Percentiles rank a stretch among this genome's conserved stretches.
Conservation (phyloP, 2,329 filamentous ascomycete species). For the Trichophyton simii region DNA sequence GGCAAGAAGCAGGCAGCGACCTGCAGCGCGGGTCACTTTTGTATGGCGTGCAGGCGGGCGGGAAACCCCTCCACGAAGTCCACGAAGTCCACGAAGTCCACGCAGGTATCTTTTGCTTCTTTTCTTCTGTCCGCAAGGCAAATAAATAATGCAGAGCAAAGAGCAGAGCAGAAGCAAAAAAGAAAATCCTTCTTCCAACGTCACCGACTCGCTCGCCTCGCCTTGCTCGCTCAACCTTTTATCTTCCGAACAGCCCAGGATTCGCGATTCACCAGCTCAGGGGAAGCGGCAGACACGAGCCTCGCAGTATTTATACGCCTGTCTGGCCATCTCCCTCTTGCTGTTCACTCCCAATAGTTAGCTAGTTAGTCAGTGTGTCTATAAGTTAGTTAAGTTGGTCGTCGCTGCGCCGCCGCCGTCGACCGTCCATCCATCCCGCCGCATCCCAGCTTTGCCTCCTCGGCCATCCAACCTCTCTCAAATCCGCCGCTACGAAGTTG, state of each 20-base stretch:
- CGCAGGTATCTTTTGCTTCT: not conserved
- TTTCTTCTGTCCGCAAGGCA: too few species aligned
- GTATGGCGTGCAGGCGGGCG: not conserved
- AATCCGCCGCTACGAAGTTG: not conserved
- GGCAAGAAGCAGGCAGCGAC: not conserved
- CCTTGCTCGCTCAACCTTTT: not conserved
- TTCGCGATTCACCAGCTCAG: not conserved
- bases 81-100: not conserved
- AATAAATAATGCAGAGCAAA: too few species aligned
- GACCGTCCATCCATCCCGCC: not conserved
- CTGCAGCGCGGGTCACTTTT: not conserved
- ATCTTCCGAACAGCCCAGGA: not conserved
- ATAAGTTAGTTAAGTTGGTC: too few species aligned
- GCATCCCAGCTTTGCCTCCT: not conserved
- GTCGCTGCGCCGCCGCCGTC: not conserved
- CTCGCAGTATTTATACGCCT: not conserved
- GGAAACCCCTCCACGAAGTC: not conserved
- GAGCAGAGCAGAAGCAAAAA: not conserved
- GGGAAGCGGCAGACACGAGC: not conserved
- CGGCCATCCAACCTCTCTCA: too few species aligned
- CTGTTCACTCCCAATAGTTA: not conserved
- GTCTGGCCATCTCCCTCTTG: not conserved
- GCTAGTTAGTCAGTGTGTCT: too few species aligned
- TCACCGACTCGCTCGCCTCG: not conserved
- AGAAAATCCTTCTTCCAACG: not conserved